A percentile compares a stretch with the other conserved stretches of the same genome.
Conservation (phyloP, 129 eudicot genomes). For the Centrapalus pauciflorus region DNA sequence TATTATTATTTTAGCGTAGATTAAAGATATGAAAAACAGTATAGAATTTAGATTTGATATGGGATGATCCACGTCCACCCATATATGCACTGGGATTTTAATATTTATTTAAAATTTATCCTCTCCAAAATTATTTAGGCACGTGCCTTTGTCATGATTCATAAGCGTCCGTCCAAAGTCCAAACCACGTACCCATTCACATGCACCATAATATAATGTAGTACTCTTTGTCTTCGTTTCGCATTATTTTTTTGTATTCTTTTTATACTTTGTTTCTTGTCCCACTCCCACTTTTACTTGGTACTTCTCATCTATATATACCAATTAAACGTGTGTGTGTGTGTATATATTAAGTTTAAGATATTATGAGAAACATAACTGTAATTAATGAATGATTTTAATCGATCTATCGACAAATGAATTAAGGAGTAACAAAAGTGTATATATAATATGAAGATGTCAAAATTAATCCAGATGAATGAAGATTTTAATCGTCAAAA, state of each 20-base stretch:
- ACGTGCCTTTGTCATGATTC: conserved; percentile 23
- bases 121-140: conserved; percentile 14
- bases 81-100: conserved; percentile 22
- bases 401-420: too few species aligned
- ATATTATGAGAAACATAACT: too few species aligned
- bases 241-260: neutral
- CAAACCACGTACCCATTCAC: conserved; percentile 17
- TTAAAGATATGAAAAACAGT: neutral
- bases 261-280: neutral
- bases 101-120: conserved; percentile 12
- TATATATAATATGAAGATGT: too few species aligned
- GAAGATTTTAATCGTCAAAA: too few species aligned
- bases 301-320: too few species aligned
- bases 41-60: neutral
- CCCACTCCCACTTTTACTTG: too few species aligned
- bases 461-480: too few species aligned
- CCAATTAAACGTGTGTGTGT: too few species aligned
- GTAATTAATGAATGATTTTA: too few species aligned
- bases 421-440: too few species aligned
- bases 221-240: conserved; percentile 19
- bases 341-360: too few species aligned
- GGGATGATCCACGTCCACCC: conserved; percentile 14
- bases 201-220: conserved; percentile 23
- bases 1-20: neutral
- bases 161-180: too few species aligned